phyloP scores from a whole-genome alignment of 1,139 yeast genomes.

The Taiozyma sp. region DNA sequence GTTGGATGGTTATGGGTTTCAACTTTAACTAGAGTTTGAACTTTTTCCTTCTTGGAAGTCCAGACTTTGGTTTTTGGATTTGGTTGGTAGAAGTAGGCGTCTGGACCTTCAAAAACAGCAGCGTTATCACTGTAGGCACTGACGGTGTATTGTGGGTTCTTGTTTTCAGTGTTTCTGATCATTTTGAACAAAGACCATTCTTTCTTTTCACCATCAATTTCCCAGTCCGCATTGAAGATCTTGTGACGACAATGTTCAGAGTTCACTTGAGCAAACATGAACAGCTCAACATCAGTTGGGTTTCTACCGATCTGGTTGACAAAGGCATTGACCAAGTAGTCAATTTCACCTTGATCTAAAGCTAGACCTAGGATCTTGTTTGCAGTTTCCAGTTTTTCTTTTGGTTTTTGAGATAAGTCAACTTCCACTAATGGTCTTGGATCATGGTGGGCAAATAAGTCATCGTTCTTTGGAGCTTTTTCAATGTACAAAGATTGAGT shows the following conservation, averaged over 20 bases:
- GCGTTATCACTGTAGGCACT: slow-evolving; percentile 98
- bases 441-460: slow-evolving; percentile 69
- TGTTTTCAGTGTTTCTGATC: slow-evolving; percentile 91
- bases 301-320: slow-evolving; percentile 71
- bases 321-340: slow-evolving; percentile 80
- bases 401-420: slow-evolving; percentile 52
- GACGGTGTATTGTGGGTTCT: slow-evolving; percentile 77
- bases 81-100: slow-evolving; percentile 76
- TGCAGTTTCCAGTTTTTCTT: slow-evolving; percentile 64
- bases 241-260: slow-evolving; percentile 99
- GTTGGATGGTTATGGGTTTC: slow-evolving; percentile 99
- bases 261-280: slow-evolving; percentile 99
- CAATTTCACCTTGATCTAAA: slow-evolving; percentile 87
- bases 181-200: slow-evolving; percentile 80
- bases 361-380: slow-evolving; percentile 89
- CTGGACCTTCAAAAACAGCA: slow-evolving; percentile 74
- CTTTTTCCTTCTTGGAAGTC: slow-evolving; percentile 69
- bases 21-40: slow-evolving; percentile 89
- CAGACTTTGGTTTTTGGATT: slow-evolving; percentile 69
- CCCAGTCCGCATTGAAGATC: slow-evolving; percentile 98
- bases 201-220: slow-evolving; percentile 78
- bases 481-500: slow-evolving; percentile 69
- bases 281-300: slow-evolving; percentile 96
- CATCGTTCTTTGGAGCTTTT: slow-evolving; percentile 57
- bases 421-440: slow-evolving; percentile 87